Evolutionary conservation across 768 basidiomycete genomes (phyloP).

Genomic region (Suillus alpinus): DNA sequence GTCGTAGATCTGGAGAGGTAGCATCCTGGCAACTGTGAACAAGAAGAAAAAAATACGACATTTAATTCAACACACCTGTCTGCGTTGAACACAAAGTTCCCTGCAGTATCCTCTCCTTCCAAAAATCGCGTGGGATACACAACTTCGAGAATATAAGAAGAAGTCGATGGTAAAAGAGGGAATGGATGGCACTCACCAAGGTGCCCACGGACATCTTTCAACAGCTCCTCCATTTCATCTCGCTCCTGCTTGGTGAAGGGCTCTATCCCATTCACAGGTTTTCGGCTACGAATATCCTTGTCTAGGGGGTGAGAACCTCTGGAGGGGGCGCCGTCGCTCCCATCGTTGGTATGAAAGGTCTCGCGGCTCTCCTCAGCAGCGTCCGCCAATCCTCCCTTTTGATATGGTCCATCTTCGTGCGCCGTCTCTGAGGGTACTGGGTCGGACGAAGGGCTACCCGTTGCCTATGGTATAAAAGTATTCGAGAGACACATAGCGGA

Average conservation of each 20-base stretch:
- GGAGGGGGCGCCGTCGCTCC: slow-evolving; percentile 17
- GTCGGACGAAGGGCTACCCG: slow-evolving; percentile 38
- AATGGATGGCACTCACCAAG: slow-evolving; percentile 54
- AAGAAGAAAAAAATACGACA: not conserved
- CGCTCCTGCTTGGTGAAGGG: slow-evolving; percentile 81
- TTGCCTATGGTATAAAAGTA: slow-evolving; percentile 35
- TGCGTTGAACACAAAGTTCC: slow-evolving; percentile 92
- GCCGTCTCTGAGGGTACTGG: slow-evolving; percentile 59
- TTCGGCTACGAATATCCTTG: slow-evolving; percentile 35
- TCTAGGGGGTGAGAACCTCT: slow-evolving; percentile 30
- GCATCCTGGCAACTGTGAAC: slow-evolving; percentile 37
- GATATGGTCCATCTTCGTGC: slow-evolving; percentile 29
- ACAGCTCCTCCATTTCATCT: slow-evolving; percentile 84
- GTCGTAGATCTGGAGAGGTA: slow-evolving; percentile 75
- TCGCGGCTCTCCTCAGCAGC: slow-evolving; percentile 14
- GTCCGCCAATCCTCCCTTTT: slow-evolving; percentile 9
- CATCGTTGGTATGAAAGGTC: slow-evolving; percentile 16
- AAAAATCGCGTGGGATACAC: slow-evolving; percentile 82
- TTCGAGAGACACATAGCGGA: not conserved
- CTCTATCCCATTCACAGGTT: slow-evolving; percentile 50
- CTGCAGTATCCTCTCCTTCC: slow-evolving; percentile 88
- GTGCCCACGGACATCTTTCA: slow-evolving; percentile 79
- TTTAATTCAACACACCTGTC: slow-evolving; percentile 53
- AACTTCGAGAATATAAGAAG: slow-evolving; percentile 44
- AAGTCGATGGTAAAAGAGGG: not conserved